These are phyloP conservation scores for Nakazawaea holstii DNA, from an alignment of 805 yeast genomes.

Conservation along the genomic window DNA sequence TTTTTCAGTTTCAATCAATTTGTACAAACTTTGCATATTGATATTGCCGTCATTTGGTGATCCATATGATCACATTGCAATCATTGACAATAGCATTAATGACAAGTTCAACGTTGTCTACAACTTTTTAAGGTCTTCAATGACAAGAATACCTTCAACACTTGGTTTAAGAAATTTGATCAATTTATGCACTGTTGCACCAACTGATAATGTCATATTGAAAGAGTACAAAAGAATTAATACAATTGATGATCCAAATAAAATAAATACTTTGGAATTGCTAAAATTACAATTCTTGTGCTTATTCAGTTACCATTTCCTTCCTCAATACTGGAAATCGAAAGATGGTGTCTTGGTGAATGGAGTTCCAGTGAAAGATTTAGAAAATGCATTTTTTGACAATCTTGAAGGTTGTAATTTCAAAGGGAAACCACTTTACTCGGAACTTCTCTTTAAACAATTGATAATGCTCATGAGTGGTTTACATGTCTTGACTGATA, in stretches of 20 bases:
- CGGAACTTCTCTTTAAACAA: conserved; percentile 30
- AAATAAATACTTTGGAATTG: conserved; percentile 26
- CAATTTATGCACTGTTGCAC: conserved; percentile 28
- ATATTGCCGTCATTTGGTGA: conserved; percentile 67
- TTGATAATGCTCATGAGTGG: conserved; percentile 33
- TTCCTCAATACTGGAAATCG: conserved; percentile 35
- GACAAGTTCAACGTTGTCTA: conserved; percentile 43
- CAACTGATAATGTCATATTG: conserved; percentile 26
- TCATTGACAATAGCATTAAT: conserved; percentile 44
- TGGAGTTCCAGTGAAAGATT: conserved; percentile 22
- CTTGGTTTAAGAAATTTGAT: conserved; percentile 44
- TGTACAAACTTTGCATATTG: conserved; percentile 47
- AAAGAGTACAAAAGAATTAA: conserved; percentile 19
- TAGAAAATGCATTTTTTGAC: conserved; percentile 29
- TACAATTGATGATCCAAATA: conserved; percentile 8
- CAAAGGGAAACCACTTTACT: conserved; percentile 25
- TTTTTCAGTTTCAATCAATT: conserved; percentile 34
- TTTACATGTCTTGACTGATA: conserved; percentile 26
- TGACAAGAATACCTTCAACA: conserved; percentile 44
- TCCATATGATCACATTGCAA: conserved; percentile 56
- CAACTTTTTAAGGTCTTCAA: conserved; percentile 50
- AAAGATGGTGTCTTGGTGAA: conserved; percentile 21
- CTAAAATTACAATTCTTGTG: conserved; percentile 26
- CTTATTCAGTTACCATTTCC: conserved; percentile 30
- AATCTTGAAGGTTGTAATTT: conserved; percentile 21